phyloP scores from a whole-genome alignment of 257 asterid species.

The Ilex asprella region DNA sequence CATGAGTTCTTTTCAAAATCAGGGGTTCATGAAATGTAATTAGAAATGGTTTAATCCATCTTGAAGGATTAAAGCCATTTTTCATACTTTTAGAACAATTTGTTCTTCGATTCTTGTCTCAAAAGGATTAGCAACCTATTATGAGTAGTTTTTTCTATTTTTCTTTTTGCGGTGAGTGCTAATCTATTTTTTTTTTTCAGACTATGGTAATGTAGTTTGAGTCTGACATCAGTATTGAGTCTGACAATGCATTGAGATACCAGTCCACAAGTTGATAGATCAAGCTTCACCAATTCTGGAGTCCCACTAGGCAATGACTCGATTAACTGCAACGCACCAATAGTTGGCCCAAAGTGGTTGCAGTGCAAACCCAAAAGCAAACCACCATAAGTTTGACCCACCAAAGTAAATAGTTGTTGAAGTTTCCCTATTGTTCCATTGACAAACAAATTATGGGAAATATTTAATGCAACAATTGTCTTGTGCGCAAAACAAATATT shows the following conservation, averaged over 20 bases:
- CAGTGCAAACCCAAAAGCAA: slow-evolving; percentile 70
- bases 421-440: slow-evolving; percentile 72
- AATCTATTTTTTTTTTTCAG: too few relatives aligned
- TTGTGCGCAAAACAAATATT: slow-evolving; percentile 48
- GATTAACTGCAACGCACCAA: slow-evolving; percentile 60
- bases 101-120: too few relatives aligned
- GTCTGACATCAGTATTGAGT: slow-evolving; percentile 48
- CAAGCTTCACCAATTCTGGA: slow-evolving; percentile 67
- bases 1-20: too few relatives aligned
- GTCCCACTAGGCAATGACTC: slow-evolving; percentile 63
- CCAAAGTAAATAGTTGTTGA: slow-evolving; percentile 60
- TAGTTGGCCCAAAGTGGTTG: slow-evolving; percentile 79
- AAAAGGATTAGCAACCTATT: too few relatives aligned
- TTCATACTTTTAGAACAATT: too few relatives aligned
- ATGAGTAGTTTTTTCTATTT: too few relatives aligned
- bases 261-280: slow-evolving; percentile 65
- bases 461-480: slow-evolving; percentile 69
- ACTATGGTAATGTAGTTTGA: too few relatives aligned
- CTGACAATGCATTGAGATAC: slow-evolving; percentile 39
- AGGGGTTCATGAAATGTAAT: too few relatives aligned
- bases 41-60: too few relatives aligned
- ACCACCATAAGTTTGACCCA: slow-evolving; percentile 75
- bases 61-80: too few relatives aligned
- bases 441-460: slow-evolving; percentile 93
- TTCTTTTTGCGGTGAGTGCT: too few relatives aligned